A percentile compares a stretch with the other conserved stretches of the same genome.
phyloP scores from a whole-genome alignment of 192 early-diverging fungal species.

The Coemansia asiatica region DNA sequence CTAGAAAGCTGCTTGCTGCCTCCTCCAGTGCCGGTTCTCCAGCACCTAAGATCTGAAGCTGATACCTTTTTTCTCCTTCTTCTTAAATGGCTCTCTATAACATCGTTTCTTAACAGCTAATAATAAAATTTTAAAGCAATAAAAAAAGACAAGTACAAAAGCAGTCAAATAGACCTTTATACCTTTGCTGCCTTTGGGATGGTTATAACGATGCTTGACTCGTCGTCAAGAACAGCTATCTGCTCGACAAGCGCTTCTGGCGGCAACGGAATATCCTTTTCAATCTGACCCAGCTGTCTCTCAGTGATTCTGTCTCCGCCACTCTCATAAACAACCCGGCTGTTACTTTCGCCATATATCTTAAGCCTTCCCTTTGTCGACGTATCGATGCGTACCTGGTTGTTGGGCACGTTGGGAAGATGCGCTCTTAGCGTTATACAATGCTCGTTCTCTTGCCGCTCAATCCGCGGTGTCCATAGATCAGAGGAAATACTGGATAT shows the following conservation, averaged over 20 bases:
- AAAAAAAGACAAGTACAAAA: too few species aligned
- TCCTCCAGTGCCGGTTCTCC: background rate
- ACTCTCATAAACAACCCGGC: constrained; percentile 25
- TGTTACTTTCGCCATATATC: constrained; percentile 46
- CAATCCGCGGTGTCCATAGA: constrained; percentile 44
- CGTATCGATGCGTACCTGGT: constrained; percentile 43
- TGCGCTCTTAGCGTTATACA: constrained; percentile 20
- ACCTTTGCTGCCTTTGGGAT: background rate
- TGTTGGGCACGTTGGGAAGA: constrained; percentile 38
- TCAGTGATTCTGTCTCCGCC: constrained; percentile 43
- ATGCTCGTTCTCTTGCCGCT: constrained; percentile 26
- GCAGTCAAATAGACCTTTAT: too few species aligned
- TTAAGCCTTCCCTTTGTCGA: constrained; percentile 41
- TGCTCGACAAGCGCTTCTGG: constrained; percentile 26
- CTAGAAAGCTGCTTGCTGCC: constrained; percentile 61
- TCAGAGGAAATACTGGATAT: constrained; percentile 39
- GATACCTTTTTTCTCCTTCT: background rate
- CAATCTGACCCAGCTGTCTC: constrained; percentile 52
- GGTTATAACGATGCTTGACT: background rate
- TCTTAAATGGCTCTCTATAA: background rate
- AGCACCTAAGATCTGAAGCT: constrained; percentile 30
- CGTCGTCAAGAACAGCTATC: constrained; percentile 28
- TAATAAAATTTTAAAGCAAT: background rate
- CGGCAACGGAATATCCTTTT: constrained; percentile 54
- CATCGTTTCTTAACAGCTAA: background rate